Evolutionary conservation across 495 filamentous ascomycete genomes (phyloP).

Genomic region (Aspergillus asperescens): DNA sequence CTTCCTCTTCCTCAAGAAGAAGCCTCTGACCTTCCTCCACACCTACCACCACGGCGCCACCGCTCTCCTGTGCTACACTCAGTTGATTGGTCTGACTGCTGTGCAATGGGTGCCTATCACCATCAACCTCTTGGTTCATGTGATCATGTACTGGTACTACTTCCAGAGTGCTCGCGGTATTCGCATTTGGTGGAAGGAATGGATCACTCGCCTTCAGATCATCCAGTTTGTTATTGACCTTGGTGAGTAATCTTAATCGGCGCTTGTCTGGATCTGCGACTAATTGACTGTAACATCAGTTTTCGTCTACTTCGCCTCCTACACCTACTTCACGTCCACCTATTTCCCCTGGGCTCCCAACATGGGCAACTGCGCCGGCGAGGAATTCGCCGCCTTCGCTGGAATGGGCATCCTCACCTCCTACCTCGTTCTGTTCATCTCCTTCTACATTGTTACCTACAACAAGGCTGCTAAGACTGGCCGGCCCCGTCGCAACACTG

Average conservation of each 20-base stretch:
- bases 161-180: slow-evolving; percentile 56
- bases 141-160: slow-evolving; percentile 67
- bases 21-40: slow-evolving; percentile 72
- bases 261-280: not conserved
- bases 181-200: slow-evolving; percentile 59
- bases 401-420: slow-evolving; percentile 87
- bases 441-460: slow-evolving; percentile 97
- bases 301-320: slow-evolving; percentile 94
- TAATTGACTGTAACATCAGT: slow-evolving; percentile 41
- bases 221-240: slow-evolving; percentile 56
- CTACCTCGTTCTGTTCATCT: slow-evolving; percentile 97
- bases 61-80: slow-evolving; percentile 66
- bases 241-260: slow-evolving; percentile 31
- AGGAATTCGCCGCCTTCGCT: slow-evolving; percentile 94
- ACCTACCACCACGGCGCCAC: slow-evolving; percentile 73
- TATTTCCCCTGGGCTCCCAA: slow-evolving; percentile 87
- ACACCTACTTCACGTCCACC: slow-evolving; percentile 87
- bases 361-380: slow-evolving; percentile 80
- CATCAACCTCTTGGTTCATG: slow-evolving; percentile 64
- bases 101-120: slow-evolving; percentile 65
- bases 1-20: slow-evolving; percentile 71
- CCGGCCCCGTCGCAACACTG: slow-evolving; percentile 47
- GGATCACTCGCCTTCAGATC: slow-evolving; percentile 55
- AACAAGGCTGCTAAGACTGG: slow-evolving; percentile 71
- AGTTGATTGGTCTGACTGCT: slow-evolving; percentile 61